A percentile compares a stretch with the other conserved stretches of the same genome.
Conservation (phyloP, 805 yeast species). For the Hanseniaspora valbyensis region DNA sequence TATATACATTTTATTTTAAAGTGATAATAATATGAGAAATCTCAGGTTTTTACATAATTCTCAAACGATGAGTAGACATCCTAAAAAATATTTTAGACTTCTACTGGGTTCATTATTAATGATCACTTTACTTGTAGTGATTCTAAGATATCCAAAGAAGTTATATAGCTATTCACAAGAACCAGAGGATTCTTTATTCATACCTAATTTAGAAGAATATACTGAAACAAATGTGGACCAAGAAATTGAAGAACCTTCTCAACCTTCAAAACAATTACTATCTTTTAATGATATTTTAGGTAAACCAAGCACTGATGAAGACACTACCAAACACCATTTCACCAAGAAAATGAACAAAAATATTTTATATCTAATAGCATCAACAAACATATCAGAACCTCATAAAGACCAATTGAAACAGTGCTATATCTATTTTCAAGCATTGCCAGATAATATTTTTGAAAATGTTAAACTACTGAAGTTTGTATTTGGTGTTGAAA, state of each 20-base stretch:
- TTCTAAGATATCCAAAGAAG: too few species aligned
- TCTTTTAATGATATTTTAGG: slow-evolving; percentile 13
- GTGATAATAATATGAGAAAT: not conserved
- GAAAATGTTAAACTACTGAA: not conserved
- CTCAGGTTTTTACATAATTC: not conserved
- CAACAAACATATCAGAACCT: not conserved
- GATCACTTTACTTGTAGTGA: not conserved
- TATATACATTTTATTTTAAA: not conserved
- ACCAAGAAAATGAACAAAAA: not conserved
- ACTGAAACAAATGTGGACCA: not conserved
- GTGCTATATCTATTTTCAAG: slow-evolving; percentile 6
- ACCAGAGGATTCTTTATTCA: too few species aligned
- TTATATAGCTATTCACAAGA: not conserved
- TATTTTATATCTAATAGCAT: not conserved
- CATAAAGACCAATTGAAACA: not conserved
- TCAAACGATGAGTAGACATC: not conserved
- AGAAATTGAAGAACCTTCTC: not conserved
- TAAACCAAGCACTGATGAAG: not conserved
- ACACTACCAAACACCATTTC: not conserved
- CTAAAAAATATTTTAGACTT: not conserved
- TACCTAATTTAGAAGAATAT: too few species aligned
- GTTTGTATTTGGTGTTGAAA: not conserved
- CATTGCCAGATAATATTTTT: not conserved
- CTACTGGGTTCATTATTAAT: not conserved
- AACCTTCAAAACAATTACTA: not conserved